Percentiles rank a stretch among this genome's conserved stretches.
phyloP scores from a whole-genome alignment of 1,284 basidiomycete genomes.

The Cystobasidiaceae sp. region DNA sequence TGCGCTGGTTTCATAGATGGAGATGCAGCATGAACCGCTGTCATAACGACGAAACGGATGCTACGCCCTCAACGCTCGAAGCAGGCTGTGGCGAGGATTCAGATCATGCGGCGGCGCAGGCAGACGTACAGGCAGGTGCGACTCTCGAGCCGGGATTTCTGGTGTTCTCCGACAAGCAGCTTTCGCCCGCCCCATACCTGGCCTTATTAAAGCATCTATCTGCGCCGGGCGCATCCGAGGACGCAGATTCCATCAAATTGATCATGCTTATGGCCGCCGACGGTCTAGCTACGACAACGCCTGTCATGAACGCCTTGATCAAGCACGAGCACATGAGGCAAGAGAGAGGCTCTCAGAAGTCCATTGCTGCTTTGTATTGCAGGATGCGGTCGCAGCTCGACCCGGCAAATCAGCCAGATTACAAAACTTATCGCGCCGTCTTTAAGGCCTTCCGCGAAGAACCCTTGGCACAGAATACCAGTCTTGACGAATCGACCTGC shows the following conservation, averaged over 20 bases:
- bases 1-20: constrained; percentile 14
- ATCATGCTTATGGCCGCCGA: constrained; percentile 21
- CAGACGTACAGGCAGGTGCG: no score
- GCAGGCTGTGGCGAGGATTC: no score
- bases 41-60: no score
- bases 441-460: constrained; percentile 17
- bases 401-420: constrained; percentile 3
- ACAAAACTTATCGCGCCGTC: not conserved
- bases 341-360: not conserved
- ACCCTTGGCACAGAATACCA: not conserved
- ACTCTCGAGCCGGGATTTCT: no score
- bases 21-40: not conserved
- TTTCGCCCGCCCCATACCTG: constrained; percentile 21
- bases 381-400: not conserved
- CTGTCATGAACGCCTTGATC: constrained; percentile 13
- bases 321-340: not conserved
- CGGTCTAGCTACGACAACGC: not conserved
- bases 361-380: constrained; percentile 5
- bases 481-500: not conserved
- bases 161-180: no score
- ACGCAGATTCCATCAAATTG: not conserved
- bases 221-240: no score
- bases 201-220: not conserved
- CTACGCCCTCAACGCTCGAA: no score
- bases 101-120: no score